phyloP scores from a whole-genome alignment of 2,329 filamentous ascomycete genomes.

The Aspergillus nomiae region DNA sequence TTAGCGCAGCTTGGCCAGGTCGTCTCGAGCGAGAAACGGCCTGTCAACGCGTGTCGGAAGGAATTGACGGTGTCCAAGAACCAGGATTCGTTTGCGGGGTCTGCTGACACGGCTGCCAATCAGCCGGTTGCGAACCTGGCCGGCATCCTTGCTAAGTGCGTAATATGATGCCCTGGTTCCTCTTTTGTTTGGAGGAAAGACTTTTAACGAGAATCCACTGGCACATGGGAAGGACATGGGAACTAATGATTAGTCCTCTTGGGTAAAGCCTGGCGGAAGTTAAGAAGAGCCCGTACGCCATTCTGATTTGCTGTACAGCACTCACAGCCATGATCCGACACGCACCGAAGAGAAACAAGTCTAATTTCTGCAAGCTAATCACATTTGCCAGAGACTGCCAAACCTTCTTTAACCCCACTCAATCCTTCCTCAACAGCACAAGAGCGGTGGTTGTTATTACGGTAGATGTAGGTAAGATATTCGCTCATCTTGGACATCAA shows the following conservation, averaged over 20 bases:
- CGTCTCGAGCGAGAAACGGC: conserved; percentile 7
- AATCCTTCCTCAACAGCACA: not conserved
- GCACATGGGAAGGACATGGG: conserved; percentile 17
- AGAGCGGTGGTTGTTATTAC: conserved; percentile 1
- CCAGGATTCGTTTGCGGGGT: conserved; percentile 18
- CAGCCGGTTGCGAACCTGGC: conserved; percentile 9
- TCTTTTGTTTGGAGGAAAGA: conserved; percentile 2
- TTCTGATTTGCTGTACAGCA: conserved; percentile 13
- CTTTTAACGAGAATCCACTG: conserved; percentile 13
- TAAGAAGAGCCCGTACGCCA: conserved; percentile 6
- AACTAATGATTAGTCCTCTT: conserved; percentile 12
- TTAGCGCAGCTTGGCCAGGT: conserved; percentile 36
- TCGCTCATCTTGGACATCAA: not conserved
- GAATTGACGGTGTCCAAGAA: conserved; percentile 14
- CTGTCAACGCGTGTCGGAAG: conserved; percentile 10
- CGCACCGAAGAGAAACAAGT: conserved; percentile 10
- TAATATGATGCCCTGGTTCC: conserved; percentile 6
- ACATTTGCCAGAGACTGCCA: conserved; percentile 10
- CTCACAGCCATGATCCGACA: conserved; percentile 7
- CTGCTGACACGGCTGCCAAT: conserved; percentile 16
- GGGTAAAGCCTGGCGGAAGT: conserved; percentile 12
- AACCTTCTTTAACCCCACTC: conserved; percentile 7
- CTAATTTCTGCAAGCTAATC: conserved; percentile 18
- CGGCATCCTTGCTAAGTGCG: conserved; percentile 12
- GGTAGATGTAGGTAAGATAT: conserved; percentile 5